Evolutionary conservation across 2,329 filamentous ascomycete genomes (phyloP).

Genomic region (Fusarium albidum): DNA sequence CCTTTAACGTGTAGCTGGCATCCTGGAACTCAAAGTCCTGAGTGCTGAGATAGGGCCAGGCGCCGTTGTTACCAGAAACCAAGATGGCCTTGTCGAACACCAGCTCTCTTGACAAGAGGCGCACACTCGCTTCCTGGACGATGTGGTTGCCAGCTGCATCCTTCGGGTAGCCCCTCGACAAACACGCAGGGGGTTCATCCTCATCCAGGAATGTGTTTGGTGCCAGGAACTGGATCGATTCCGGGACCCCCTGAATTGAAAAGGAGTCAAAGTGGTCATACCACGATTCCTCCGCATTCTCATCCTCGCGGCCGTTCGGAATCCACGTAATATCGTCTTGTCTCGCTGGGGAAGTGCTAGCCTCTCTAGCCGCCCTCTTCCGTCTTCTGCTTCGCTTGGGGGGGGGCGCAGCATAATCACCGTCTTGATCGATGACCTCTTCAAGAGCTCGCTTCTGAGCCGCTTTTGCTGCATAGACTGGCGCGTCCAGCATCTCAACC

Average conservation of each 20-base stretch:
- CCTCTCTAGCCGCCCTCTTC: conserved; percentile 12
- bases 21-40: conserved; percentile 48
- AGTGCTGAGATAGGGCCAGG: conserved; percentile 44
- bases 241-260: conserved; percentile 14
- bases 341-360: conserved; percentile 3
- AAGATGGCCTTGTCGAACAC: conserved; percentile 34
- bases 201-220: conserved; percentile 52
- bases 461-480: conserved; percentile 56
- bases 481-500: conserved; percentile 59
- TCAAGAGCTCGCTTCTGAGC: conserved; percentile 44
- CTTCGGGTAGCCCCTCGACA: conserved; percentile 12
- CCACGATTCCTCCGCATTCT: conserved; percentile 24
- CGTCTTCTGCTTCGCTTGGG: conserved; percentile 37
- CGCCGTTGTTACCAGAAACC: conserved; percentile 37
- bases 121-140: conserved; percentile 9
- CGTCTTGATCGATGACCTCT: conserved; percentile 32
- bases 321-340: conserved; percentile 19
- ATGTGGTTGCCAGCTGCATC: conserved; percentile 7
- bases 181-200: conserved; percentile 23
- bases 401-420: conserved; percentile 20
- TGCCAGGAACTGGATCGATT: conserved; percentile 48
- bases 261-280: conserved; percentile 29
- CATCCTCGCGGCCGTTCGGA: conserved; percentile 16
- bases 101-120: conserved; percentile 6
- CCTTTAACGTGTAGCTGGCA: conserved; percentile 52